These are phyloP conservation scores for Trichophyton rubrum DNA, from an alignment of 2,329 filamentous ascomycete genomes.

Conservation along the genomic window DNA sequence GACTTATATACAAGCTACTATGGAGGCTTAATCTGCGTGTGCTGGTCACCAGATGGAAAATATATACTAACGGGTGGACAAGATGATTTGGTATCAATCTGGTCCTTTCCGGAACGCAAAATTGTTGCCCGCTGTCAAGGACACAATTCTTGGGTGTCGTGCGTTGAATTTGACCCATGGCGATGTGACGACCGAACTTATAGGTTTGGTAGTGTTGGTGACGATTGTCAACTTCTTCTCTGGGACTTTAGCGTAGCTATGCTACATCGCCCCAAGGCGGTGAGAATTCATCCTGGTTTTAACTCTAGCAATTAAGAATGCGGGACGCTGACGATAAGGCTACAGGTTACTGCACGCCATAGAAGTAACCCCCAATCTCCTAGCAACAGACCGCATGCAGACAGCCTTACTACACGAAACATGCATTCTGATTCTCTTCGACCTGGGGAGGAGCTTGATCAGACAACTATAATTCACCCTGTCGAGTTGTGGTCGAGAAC, in stretches of 20 bases:
- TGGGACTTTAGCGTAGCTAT: constrained; percentile 98
- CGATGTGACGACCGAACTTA: constrained; percentile 92
- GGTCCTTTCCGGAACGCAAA: constrained; percentile 71
- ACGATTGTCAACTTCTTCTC: constrained; percentile 77
- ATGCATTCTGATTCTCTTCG: constrained; percentile 60
- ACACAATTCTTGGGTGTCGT: constrained; percentile 89
- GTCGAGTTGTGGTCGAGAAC: constrained; percentile 77
- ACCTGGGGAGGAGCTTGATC: constrained; percentile 39
- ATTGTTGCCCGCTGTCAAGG: constrained; percentile 88
- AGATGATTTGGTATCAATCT: constrained; percentile 92
- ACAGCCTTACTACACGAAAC: constrained; percentile 43
- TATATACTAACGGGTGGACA: constrained; percentile 93
- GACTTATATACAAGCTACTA: constrained; percentile 87
- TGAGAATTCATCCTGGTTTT: constrained; percentile 35
- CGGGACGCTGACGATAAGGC: constrained; percentile 11
- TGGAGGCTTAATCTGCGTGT: constrained; percentile 81
- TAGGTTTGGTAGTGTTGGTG: constrained; percentile 87
- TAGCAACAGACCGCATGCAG: constrained; percentile 41
- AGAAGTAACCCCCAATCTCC: constrained; percentile 30
- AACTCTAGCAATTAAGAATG: background rate
- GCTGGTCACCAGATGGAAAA: constrained; percentile 94
- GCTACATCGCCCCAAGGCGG: constrained; percentile 79
- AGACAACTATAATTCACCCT: constrained; percentile 55
- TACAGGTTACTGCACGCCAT: constrained; percentile 27
- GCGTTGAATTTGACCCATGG: constrained; percentile 93